Evolutionary conservation across 2,329 filamentous ascomycete species (phyloP).

Genomic region (Colletotrichum navitas): DNA sequence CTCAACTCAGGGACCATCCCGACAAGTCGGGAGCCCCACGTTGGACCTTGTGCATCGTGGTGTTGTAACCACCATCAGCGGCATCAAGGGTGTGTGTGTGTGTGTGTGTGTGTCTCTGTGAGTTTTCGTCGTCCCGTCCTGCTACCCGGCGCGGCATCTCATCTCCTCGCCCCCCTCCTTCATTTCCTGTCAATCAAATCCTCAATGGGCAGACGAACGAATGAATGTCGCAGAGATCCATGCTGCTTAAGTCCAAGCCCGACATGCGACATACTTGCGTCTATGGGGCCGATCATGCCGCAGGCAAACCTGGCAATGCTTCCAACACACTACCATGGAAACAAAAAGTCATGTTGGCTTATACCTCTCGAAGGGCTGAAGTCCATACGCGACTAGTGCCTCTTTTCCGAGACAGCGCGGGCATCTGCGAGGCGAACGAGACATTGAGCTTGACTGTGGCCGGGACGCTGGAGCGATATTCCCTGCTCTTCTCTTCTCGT

Average conservation of each 20-base stretch:
- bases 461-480: background rate
- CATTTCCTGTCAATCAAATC: background rate
- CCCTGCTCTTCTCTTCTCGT: conserved; percentile 2
- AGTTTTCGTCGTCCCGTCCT: conserved; percentile 1
- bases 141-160: conserved; percentile 39
- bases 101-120: conserved; percentile 1
- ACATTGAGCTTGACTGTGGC: conserved; percentile 24
- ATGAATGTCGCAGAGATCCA: conserved; percentile 7
- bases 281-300: background rate
- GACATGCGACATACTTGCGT: conserved; percentile 1
- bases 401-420: conserved; percentile 2
- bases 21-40: conserved; percentile 24
- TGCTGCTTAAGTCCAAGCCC: conserved; percentile 9
- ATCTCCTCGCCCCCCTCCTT: conserved; percentile 13
- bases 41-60: conserved; percentile 5
- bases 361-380: background rate
- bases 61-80: background rate
- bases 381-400: background rate
- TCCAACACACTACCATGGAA: background rate
- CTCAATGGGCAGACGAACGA: background rate
- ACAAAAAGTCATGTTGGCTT: background rate
- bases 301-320: conserved; percentile 24
- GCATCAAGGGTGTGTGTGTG: background rate
- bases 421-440: conserved; percentile 2
- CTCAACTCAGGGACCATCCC: conserved; percentile 13